Base-by-base conservation (phyloP, 148 eudicot genomes). In the Cornus suecica region DNA sequence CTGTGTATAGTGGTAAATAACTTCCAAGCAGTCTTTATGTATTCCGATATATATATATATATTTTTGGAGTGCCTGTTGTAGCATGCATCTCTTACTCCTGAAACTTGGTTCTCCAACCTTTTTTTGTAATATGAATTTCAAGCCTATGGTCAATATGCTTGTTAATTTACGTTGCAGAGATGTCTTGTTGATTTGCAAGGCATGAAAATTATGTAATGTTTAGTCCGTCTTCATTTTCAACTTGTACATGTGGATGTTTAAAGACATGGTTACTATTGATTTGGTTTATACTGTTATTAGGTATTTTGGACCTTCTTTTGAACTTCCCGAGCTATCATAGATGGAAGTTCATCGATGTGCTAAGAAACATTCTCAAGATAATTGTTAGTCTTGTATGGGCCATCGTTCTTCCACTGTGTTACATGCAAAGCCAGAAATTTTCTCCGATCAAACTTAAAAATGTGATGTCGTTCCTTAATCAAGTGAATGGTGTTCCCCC, bases 231-330 rank as follows among this genome's bases (percentile, higher is more conserved):
- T 51, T 65, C 26, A 68, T 60, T 76, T 27, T 42, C 51, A 28
- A 18, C 9, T 68, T 58, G 65, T 6, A 20, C 18, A 37, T 27
- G 13, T 5, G 18, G 10, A 37, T 37, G 42, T 6, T 6, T 37
- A 6, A 37, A 37, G 7, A 69, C 27, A 26, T 24, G 78, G 5
- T 22, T 29, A 71, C 23, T 23, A 2, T 29, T 37, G 13, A 72
- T 73, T 69, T 72, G 51, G n/a, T 70, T 10, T 64, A 60, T 61
- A 34, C 68, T 72, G 51, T 29, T 80, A 37, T 60, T 74, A 95
- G 99, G 99, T 87, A 74, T 93, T 23, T 83, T 95, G 88, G 99
- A 95, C 68, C 25, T 91, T 64, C 51, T 85, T 30, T 82, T 91
- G 64, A 95, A 95, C 82, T 90, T 91, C 78, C 99, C 94, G 2